A percentile compares a stretch with the other conserved stretches of the same genome.
Evolutionary conservation across 306 rosid genomes (phyloP).

Genomic region (Pyrus pyrifolia): DNA sequence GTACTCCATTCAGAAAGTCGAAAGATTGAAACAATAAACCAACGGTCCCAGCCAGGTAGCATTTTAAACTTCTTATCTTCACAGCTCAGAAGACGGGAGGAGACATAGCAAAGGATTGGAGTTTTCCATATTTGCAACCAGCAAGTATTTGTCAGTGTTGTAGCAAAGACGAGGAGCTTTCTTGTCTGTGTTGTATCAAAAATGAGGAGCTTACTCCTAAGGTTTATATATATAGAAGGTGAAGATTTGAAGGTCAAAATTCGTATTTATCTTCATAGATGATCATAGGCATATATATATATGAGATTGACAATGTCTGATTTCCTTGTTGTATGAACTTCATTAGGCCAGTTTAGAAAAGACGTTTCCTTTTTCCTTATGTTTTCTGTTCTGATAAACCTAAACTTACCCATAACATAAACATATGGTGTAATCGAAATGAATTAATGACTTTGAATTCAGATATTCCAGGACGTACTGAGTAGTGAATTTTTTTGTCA

Average conservation of each 20-base stretch:
- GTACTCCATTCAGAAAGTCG: slow-evolving; percentile 73
- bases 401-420: background rate
- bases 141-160: slow-evolving; percentile 9
- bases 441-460: background rate
- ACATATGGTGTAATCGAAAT: background rate
- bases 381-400: background rate
- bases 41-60: background rate
- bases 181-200: slow-evolving; percentile 9
- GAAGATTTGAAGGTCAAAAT: background rate
- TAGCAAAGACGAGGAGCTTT: slow-evolving; percentile 10
- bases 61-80: slow-evolving; percentile 7
- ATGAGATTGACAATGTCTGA: background rate
- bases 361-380: background rate
- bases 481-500: too few relatives aligned
- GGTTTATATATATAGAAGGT: background rate
- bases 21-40: slow-evolving; percentile 31
- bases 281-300: background rate
- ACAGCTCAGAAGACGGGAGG: background rate
- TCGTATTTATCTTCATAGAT: background rate
- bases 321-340: background rate
- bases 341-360: background rate
- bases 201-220: slow-evolving; percentile 11
- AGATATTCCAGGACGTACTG: background rate
- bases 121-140: slow-evolving; percentile 11
- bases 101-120: slow-evolving; percentile 19